Conservation (phyloP, 148 eudicot species). For the Tetragonia tetragonoides region DNA sequence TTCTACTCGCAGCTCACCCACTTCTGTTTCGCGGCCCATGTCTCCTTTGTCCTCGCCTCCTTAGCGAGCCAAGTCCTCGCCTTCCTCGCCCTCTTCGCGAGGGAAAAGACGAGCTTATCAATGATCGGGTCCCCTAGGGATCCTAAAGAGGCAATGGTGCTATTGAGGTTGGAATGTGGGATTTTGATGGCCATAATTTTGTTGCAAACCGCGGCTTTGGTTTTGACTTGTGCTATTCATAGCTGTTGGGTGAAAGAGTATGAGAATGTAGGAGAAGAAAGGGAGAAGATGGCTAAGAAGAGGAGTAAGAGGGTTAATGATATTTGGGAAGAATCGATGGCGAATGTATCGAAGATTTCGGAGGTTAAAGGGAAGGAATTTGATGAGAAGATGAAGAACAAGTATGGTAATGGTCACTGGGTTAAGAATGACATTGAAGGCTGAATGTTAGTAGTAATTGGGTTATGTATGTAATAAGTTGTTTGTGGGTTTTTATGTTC, state of each 20-base stretch:
- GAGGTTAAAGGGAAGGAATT: slow-evolving; percentile 37
- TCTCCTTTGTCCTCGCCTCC: slow-evolving; percentile 57
- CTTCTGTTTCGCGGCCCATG: slow-evolving; percentile 52
- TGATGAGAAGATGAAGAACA: slow-evolving; percentile 29
- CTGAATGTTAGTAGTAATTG: not conserved
- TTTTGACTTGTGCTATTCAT: slow-evolving; percentile 50
- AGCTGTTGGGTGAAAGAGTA: slow-evolving; percentile 62
- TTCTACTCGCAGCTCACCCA: slow-evolving; percentile 57
- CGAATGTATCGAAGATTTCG: slow-evolving; percentile 34
- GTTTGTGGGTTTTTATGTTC: not conserved
- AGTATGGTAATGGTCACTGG: slow-evolving; percentile 16
- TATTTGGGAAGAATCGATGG: slow-evolving; percentile 45
- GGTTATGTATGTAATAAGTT: not conserved
- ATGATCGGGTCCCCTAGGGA: slow-evolving; percentile 50
- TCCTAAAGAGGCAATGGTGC: slow-evolving; percentile 57
- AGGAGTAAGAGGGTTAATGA: slow-evolving; percentile 38
- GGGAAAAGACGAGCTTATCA: slow-evolving; percentile 56
- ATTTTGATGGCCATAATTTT: slow-evolving; percentile 60
- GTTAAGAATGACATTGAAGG: slow-evolving; percentile 24
- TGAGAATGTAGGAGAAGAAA: slow-evolving; percentile 46
- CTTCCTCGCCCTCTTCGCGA: slow-evolving; percentile 47
- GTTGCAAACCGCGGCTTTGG: slow-evolving; percentile 47
- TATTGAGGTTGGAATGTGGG: slow-evolving; percentile 73
- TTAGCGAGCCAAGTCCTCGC: slow-evolving; percentile 39
- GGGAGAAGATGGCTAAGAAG: slow-evolving; percentile 37